phyloP scores from a whole-genome alignment of 2,329 filamentous ascomycete species.

The Bipolaris zeicola region DNA sequence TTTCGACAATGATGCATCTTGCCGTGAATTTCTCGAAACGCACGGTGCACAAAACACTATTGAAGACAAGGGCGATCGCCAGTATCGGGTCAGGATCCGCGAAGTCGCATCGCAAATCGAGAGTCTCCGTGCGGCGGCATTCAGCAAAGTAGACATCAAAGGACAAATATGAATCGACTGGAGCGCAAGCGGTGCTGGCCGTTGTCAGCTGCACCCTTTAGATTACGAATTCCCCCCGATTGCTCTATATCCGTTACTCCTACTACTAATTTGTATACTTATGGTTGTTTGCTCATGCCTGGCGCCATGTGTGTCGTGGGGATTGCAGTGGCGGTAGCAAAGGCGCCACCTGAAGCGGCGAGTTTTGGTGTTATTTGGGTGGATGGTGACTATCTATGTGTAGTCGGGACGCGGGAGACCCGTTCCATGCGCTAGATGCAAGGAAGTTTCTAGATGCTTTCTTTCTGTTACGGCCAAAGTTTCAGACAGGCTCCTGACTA shows the following conservation, averaged over 20 bases:
- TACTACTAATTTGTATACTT: constrained; percentile 19
- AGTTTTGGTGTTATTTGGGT: constrained; percentile 31
- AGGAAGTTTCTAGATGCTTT: constrained; percentile 37
- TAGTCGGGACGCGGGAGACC: constrained; percentile 40
- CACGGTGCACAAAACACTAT: constrained; percentile 76
- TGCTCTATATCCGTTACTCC: constrained; percentile 18
- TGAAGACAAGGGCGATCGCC: constrained; percentile 69
- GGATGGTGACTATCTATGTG: constrained; percentile 21
- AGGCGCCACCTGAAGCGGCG: constrained; percentile 24
- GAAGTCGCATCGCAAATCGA: constrained; percentile 71
- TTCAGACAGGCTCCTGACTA: constrained; percentile 26
- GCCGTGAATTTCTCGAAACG: constrained; percentile 87
- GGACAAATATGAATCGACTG: constrained; percentile 78
- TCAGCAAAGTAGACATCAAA: constrained; percentile 92
- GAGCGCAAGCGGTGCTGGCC: constrained; percentile 12
- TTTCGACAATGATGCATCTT: constrained; percentile 90
- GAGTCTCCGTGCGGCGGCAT: constrained; percentile 71
- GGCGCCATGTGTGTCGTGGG: constrained; percentile 23
- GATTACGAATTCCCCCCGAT: constrained; percentile 13
- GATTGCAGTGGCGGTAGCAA: not conserved
- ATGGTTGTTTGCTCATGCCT: constrained; percentile 1
- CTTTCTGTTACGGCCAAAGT: constrained; percentile 36
- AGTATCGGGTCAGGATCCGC: constrained; percentile 61
- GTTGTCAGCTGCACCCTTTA: constrained; percentile 5
- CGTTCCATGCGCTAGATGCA: constrained; percentile 39